phyloP scores from a whole-genome alignment of 75 land plant genomes.

The Cryptomeria japonica region DNA sequence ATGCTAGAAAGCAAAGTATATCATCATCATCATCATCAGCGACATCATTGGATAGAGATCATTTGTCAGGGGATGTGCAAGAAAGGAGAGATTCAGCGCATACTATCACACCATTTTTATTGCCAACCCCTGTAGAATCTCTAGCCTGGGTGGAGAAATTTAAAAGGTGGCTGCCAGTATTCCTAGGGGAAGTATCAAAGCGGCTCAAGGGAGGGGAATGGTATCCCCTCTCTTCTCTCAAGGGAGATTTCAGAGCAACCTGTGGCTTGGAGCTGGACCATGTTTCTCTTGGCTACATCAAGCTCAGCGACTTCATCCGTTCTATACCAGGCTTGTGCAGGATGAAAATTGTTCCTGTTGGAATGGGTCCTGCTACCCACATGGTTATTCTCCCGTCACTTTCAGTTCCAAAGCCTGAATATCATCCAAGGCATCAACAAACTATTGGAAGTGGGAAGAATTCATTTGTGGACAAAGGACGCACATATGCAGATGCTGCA shows the following conservation, averaged over 20 bases:
- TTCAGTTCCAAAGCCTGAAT: neutral
- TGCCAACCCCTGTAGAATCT: neutral
- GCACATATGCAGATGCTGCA: slow-evolving; percentile 10
- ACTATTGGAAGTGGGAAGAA: neutral
- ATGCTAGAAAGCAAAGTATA: slow-evolving; percentile 6
- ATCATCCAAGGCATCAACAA: neutral
- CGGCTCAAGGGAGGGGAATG: slow-evolving; percentile 53
- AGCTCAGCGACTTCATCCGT: slow-evolving; percentile 72
- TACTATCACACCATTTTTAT: neutral
- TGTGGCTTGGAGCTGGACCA: slow-evolving; percentile 76
- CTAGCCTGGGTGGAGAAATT: slow-evolving; percentile 51
- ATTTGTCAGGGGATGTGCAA: neutral
- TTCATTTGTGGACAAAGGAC: slow-evolving; percentile 6
- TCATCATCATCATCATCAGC: neutral
- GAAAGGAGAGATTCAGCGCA: slow-evolving; percentile 5
- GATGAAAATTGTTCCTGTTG: slow-evolving; percentile 60
- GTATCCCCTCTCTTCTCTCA: slow-evolving; percentile 75
- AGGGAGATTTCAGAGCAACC: slow-evolving; percentile 73
- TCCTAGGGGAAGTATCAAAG: slow-evolving; percentile 35
- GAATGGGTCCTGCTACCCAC: slow-evolving; percentile 63
- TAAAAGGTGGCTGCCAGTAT: slow-evolving; percentile 63
- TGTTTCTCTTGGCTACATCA: slow-evolving; percentile 50
- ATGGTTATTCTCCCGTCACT: slow-evolving; percentile 56
- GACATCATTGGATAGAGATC: neutral
- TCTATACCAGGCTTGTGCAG: slow-evolving; percentile 57